Evolutionary conservation across 208 protist species (phyloP).

Genomic region (Tritrichomonas foetus): DNA sequence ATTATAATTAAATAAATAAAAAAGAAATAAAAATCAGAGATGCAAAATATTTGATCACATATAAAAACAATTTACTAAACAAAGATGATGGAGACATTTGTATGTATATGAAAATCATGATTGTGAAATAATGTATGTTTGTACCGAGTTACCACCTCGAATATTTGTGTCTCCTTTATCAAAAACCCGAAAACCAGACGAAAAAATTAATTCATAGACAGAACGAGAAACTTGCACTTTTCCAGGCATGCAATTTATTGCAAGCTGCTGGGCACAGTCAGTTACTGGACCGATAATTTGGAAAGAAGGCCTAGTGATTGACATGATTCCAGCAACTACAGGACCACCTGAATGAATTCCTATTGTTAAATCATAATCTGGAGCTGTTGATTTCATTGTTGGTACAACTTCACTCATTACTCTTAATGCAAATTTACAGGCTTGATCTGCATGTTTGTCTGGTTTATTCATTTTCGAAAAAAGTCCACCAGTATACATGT

Average conservation of each 20-base stretch:
- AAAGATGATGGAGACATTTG: no score
- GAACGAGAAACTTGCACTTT: background rate
- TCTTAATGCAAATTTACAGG: background rate
- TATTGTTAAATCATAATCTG: background rate
- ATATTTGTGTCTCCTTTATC: background rate
- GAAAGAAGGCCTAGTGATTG: background rate
- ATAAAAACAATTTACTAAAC: no score
- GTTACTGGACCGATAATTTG: background rate
- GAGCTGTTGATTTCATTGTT: background rate
- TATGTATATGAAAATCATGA: no score
- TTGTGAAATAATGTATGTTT: no score
- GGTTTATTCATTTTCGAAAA: no score
- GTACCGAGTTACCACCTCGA: background rate
- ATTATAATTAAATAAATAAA: no score
- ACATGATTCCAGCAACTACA: background rate
- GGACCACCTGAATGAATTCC: background rate
- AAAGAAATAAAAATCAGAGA: no score
- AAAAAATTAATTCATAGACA: conserved; percentile 19
- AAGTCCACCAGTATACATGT: no score
- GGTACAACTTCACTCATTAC: background rate
- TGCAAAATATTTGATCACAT: no score
- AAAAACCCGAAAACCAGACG: background rate
- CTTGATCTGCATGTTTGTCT: background rate
- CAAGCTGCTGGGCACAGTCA: background rate
- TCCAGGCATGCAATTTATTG: no score